Base-by-base conservation (phyloP, 352 stramenopile genomes). In the Globisporangium takayamanum region DNA sequence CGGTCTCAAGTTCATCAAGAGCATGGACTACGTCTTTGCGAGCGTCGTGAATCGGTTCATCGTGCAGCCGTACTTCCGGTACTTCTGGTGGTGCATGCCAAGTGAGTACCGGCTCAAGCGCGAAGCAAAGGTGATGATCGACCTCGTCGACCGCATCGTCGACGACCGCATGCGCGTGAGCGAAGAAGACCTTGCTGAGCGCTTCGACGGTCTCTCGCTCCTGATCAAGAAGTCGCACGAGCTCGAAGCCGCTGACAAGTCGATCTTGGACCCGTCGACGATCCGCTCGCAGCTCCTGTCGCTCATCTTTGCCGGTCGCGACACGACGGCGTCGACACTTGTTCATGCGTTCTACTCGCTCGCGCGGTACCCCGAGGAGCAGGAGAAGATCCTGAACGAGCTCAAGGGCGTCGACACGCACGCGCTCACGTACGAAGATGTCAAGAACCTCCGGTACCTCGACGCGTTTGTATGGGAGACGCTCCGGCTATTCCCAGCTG, bases 401-500 rank as follows among this genome's bases (percentile, higher is more conserved):
- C 55, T 88, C 33, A 26, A 55, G 22, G 37, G 33, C 30, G 11
- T 55, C 52, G 28, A 57, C 18, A 26, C 16, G 16, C n/a, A 37
- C 5, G 39, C 26, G 20, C 64, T 84, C 18, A 77, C 70, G 14
- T 85, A 85, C 63, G 75, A 87, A 15, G 51, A 74, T 14, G 62
- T 89, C 47, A 84, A 86, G 64, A 58, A 56, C 10, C 60, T 94
- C 52, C 73, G 64, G 50, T 94, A 89, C 58, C 57, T 88, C n/a
- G 67, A 84, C n/a, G 85, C 77, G 11, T 77, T 91, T 15, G 70
- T 88, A 37, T 77, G 73, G 48, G 85, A 94, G 55, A 73, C 78
- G 2, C 66, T 91, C 45, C 80, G 85, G 50, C 16, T 56, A 36
- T 56, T 48, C n/a, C 50, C 50, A 3, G 11, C 50, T 2, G 30